Percentiles rank a stretch among this genome's conserved stretches.
Evolutionary conservation across 2,329 filamentous ascomycete genomes (phyloP).

Genomic region (Paraphoma sp.): DNA sequence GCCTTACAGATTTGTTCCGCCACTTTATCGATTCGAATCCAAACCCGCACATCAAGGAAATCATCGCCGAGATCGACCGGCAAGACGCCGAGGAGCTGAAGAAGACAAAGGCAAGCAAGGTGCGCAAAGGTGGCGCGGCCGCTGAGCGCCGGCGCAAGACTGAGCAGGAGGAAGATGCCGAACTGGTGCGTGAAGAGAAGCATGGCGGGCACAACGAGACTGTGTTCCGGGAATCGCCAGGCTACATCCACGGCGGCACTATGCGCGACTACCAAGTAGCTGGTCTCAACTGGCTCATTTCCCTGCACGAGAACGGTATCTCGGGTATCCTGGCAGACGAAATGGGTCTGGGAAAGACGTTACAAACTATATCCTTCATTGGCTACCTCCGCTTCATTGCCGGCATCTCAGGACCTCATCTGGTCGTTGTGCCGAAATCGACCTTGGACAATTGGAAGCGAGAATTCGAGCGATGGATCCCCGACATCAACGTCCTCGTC

Average conservation of each 20-base stretch:
- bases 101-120: conserved; percentile 74
- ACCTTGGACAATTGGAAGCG: conserved; percentile 98
- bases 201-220: conserved; percentile 80
- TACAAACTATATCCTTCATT: conserved; percentile 96
- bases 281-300: conserved; percentile 97
- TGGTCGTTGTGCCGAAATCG: conserved; percentile 93
- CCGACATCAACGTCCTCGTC: conserved; percentile 91
- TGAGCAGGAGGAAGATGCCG: conserved; percentile 96
- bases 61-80: conserved; percentile 92
- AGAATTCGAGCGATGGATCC: conserved; percentile 93
- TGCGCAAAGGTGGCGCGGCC: conserved; percentile 83
- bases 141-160: conserved; percentile 83
- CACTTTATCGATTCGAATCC: conserved; percentile 99
- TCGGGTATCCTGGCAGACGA: conserved; percentile 97
- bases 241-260: conserved; percentile 80
- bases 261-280: conserved; percentile 98
- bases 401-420: conserved; percentile 87
- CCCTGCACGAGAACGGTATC: conserved; percentile 97
- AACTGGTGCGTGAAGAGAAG: conserved; percentile 85
- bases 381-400: conserved; percentile 92
- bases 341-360: conserved; percentile 97
- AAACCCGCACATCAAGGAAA: conserved; percentile 90
- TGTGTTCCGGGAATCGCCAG: conserved; percentile 88
- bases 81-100: conserved; percentile 79
- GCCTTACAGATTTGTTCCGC: conserved; percentile 94